A percentile compares a stretch with the other conserved stretches of the same genome.
Conservation (phyloP, 2,329 filamentous ascomycete genomes). For the Meredithiella fracta region DNA sequence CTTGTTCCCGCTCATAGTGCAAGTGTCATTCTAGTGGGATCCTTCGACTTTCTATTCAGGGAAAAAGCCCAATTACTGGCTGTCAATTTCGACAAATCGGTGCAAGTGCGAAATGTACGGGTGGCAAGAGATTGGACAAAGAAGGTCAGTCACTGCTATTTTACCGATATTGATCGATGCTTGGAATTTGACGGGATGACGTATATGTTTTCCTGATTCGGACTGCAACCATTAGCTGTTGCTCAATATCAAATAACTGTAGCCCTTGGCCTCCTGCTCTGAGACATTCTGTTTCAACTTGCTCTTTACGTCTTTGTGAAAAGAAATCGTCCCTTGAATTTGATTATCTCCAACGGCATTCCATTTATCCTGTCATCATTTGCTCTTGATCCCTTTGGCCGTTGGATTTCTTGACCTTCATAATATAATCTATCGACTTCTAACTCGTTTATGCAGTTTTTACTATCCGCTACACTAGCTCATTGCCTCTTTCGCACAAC, state of each 20-base stretch:
- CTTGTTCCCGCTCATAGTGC: neutral
- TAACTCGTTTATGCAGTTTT: neutral
- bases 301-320: neutral
- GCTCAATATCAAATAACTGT: neutral
- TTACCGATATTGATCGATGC: neutral
- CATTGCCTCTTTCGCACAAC: neutral
- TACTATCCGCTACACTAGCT: neutral
- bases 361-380: neutral
- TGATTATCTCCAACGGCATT: neutral
- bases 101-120: neutral
- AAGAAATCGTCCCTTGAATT: neutral
- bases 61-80: neutral
- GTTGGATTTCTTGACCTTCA: neutral
- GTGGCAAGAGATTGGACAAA: neutral
- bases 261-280: neutral
- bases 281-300: neutral
- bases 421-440: neutral
- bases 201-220: neutral
- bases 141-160: neutral
- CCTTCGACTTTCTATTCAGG: neutral
- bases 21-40: neutral
- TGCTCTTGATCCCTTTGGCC: neutral
- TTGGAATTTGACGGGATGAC: neutral
- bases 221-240: neutral
- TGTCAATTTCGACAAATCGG: neutral